These are phyloP conservation scores for Eremomyces bilateralis DNA, from an alignment of 495 filamentous ascomycete species.

Conservation along the genomic window DNA sequence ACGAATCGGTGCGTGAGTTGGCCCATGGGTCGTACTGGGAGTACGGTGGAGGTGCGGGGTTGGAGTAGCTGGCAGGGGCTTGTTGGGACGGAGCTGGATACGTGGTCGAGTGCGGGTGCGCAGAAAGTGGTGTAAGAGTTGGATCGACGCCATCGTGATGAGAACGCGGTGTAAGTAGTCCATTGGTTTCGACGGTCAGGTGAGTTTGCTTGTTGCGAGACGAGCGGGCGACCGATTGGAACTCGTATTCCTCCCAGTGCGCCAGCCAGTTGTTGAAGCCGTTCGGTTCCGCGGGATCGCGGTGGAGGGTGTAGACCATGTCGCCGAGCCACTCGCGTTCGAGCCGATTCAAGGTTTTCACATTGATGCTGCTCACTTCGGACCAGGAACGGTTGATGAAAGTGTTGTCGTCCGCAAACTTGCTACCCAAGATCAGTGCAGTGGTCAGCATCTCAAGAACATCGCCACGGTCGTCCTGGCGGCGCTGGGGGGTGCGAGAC, in stretches of 20 bases:
- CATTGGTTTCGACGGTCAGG: slow-evolving; percentile 48
- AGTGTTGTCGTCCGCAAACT: slow-evolving; percentile 97
- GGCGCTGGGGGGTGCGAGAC: slow-evolving; percentile 26
- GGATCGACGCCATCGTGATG: slow-evolving; percentile 20
- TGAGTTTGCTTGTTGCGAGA: slow-evolving; percentile 25
- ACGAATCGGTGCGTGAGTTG: slow-evolving; percentile 34
- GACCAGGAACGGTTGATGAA: slow-evolving; percentile 99
- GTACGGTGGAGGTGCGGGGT: slow-evolving; percentile 8
- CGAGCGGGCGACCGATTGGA: slow-evolving; percentile 28
- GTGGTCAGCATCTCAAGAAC: slow-evolving; percentile 85
- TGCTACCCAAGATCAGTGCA: slow-evolving; percentile 75
- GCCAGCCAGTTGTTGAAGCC: slow-evolving; percentile 66
- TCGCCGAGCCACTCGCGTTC: slow-evolving; percentile 81
- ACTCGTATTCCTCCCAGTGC: slow-evolving; percentile 66
- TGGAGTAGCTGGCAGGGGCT: slow-evolving; percentile 21
- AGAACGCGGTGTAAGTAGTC: too few species aligned
- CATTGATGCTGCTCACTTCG: slow-evolving; percentile 83
- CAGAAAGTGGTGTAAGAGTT: slow-evolving; percentile 9
- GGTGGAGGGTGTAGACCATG: slow-evolving; percentile 73
- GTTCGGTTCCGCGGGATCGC: slow-evolving; percentile 59
- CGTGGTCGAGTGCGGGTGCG: slow-evolving; percentile 21
- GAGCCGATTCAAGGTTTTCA: slow-evolving; percentile 68
- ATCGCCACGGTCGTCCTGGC: slow-evolving; percentile 24
- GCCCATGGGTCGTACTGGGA: slow-evolving; percentile 29
- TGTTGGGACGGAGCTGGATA: too few species aligned